phyloP scores from a whole-genome alignment of 2,329 filamentous ascomycete genomes.

The Lachnellula occidentalis region DNA sequence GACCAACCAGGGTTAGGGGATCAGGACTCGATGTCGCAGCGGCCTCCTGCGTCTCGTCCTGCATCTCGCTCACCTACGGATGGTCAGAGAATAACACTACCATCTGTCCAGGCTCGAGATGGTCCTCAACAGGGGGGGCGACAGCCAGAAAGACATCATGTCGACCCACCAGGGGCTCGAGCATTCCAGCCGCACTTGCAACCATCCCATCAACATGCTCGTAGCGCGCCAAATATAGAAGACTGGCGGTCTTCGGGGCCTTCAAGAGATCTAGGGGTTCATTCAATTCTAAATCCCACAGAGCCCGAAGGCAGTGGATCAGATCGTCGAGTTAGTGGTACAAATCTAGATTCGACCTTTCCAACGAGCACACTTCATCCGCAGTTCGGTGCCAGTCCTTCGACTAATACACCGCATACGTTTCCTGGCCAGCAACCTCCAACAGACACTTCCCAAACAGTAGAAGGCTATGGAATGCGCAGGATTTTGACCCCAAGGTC shows the following conservation, averaged over 20 bases:
- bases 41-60: conserved; percentile 51
- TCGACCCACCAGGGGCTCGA: conserved; percentile 18
- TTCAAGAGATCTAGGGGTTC: conserved; percentile 31
- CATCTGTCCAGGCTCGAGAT: conserved; percentile 32
- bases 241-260: conserved; percentile 23
- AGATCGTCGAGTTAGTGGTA: conserved; percentile 19
- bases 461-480: conserved; percentile 19
- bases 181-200: conserved; percentile 19
- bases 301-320: conserved; percentile 22
- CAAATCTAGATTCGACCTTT: conserved; percentile 20
- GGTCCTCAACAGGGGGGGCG: conserved; percentile 23
- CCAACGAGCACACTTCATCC: conserved; percentile 15
- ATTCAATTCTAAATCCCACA: conserved; percentile 34
- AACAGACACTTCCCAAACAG: conserved; percentile 16
- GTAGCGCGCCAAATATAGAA: conserved; percentile 14
- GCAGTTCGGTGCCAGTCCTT: conserved; percentile 24
- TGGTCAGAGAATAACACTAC: conserved; percentile 29
- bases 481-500: conserved; percentile 30
- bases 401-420: conserved; percentile 14
- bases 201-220: conserved; percentile 20
- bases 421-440: conserved; percentile 19
- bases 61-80: conserved; percentile 40
- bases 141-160: conserved; percentile 22
- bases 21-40: conserved; percentile 60
- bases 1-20: conserved; percentile 49